These are phyloP conservation scores for Canariomyces notabilis DNA, from an alignment of 2,329 filamentous ascomycete genomes.

Conservation along the genomic window DNA sequence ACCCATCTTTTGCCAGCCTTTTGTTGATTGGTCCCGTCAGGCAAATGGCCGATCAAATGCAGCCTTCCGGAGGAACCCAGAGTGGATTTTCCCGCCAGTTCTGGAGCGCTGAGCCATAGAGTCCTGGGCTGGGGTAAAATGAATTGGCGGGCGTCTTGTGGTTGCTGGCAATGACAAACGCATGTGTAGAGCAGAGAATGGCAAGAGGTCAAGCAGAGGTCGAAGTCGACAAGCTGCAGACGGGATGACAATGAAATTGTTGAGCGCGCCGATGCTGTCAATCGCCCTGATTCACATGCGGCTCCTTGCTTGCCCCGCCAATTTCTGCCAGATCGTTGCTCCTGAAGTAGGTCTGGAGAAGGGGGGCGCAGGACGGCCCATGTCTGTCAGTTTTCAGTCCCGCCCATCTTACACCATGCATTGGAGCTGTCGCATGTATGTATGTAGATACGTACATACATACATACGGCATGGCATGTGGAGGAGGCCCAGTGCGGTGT, in stretches of 20 bases:
- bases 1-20: slow-evolving; percentile 3
- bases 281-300: slow-evolving; percentile 8
- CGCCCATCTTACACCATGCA: neutral
- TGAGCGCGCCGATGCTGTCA: slow-evolving; percentile 8
- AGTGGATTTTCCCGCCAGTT: slow-evolving; percentile 13
- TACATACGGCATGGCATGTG: neutral
- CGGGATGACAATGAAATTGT: slow-evolving; percentile 20
- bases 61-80: slow-evolving; percentile 17
- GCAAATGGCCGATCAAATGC: slow-evolving; percentile 17
- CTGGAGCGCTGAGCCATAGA: neutral
- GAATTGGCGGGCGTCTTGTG: slow-evolving; percentile 5
- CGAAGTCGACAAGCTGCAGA: slow-evolving; percentile 20
- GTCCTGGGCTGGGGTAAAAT: neutral
- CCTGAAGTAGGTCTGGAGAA: slow-evolving; percentile 6
- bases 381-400: slow-evolving; percentile 7
- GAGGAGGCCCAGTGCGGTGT: neutral
- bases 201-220: slow-evolving; percentile 2
- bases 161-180: slow-evolving; percentile 4
- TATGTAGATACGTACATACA: too few relatives aligned
- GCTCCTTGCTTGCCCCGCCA: slow-evolving; percentile 12
- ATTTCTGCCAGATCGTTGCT: neutral
- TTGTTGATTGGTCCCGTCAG: slow-evolving; percentile 20
- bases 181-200: slow-evolving; percentile 1
- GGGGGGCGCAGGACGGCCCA: slow-evolving; percentile 4
- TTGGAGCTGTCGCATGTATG: neutral